phyloP scores from a whole-genome alignment of 2,329 filamentous ascomycete species.

The Penicillium italicum region DNA sequence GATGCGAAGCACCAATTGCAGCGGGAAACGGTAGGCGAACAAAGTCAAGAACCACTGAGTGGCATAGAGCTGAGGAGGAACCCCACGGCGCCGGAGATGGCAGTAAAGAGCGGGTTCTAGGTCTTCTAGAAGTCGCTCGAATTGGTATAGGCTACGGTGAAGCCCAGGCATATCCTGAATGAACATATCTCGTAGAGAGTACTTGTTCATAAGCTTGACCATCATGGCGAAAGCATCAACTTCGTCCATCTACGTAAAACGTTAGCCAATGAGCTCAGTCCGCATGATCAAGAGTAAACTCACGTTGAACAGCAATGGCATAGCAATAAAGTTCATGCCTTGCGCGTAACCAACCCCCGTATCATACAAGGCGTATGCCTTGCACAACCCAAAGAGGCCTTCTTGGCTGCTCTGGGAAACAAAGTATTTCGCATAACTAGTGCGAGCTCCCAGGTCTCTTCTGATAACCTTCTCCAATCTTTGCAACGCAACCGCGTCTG shows the following conservation, averaged over 20 bases:
- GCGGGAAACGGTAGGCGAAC: slow-evolving; percentile 96
- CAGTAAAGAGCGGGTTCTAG: slow-evolving; percentile 91
- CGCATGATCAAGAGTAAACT: slow-evolving; percentile 31
- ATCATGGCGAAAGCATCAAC: slow-evolving; percentile 94
- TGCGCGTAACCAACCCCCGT: slow-evolving; percentile 94
- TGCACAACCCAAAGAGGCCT: slow-evolving; percentile 90
- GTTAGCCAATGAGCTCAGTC: slow-evolving; percentile 4
- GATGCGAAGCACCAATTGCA: slow-evolving; percentile 92
- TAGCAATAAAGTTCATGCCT: slow-evolving; percentile 97
- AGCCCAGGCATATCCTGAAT: slow-evolving; percentile 94
- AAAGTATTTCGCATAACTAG: slow-evolving; percentile 95
- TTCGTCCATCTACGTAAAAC: slow-evolving; percentile 71
- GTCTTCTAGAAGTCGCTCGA: slow-evolving; percentile 90
- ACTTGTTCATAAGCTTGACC: slow-evolving; percentile 94
- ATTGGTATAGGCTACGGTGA: slow-evolving; percentile 89
- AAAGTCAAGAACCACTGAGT: slow-evolving; percentile 98
- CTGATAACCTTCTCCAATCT: slow-evolving; percentile 91
- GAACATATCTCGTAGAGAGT: slow-evolving; percentile 87
- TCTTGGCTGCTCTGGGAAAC: slow-evolving; percentile 89
- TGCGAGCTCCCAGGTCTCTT: slow-evolving; percentile 84
- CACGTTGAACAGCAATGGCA: slow-evolving; percentile 93
- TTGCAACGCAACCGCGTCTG: slow-evolving; percentile 67
- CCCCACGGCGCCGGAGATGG: slow-evolving; percentile 81
- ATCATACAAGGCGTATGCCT: slow-evolving; percentile 94
- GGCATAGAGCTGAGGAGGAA: slow-evolving; percentile 88